phyloP scores from a whole-genome alignment of 163 green algal species.

The Chlamydomonas reinhardtii region DNA sequence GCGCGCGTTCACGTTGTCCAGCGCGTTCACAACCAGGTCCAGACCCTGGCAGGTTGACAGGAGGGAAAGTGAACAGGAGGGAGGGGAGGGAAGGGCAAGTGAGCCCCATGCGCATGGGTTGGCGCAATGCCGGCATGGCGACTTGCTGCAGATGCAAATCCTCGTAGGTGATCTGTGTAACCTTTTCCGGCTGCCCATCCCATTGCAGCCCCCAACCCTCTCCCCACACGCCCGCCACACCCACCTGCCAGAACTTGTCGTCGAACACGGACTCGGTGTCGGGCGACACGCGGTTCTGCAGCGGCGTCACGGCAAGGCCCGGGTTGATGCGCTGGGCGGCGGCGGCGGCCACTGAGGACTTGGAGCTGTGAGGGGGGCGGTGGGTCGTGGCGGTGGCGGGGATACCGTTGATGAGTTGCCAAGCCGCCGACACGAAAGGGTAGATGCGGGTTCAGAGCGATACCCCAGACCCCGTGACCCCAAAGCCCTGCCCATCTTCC shows the following conservation, averaged over 20 bases:
- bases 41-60: constrained; percentile 41
- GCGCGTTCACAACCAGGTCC: constrained; percentile 96
- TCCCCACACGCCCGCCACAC: not conserved
- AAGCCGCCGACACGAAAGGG: too few species aligned
- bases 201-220: too few species aligned
- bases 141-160: too few species aligned
- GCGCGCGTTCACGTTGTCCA: constrained; percentile 97
- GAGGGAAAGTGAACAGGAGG: not conserved
- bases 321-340: constrained; percentile 93
- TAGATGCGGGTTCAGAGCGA: too few species aligned
- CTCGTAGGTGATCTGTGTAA: too few species aligned
- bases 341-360: constrained; percentile 78
- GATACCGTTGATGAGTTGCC: too few species aligned
- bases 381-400: not conserved
- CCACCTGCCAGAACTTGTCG: constrained; percentile 92
- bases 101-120: too few species aligned
- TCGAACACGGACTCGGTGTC: constrained; percentile 97
- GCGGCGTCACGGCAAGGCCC: constrained; percentile 74
- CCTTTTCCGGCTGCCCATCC: too few species aligned
- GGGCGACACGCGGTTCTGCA: constrained; percentile 97
- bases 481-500: too few species aligned
- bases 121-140: too few species aligned
- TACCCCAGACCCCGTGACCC: too few species aligned
- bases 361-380: constrained; percentile 64
- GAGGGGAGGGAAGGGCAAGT: not conserved